These are phyloP conservation scores for Tulasnella calospora DNA, from an alignment of 768 basidiomycete genomes.

Conservation along the genomic window DNA sequence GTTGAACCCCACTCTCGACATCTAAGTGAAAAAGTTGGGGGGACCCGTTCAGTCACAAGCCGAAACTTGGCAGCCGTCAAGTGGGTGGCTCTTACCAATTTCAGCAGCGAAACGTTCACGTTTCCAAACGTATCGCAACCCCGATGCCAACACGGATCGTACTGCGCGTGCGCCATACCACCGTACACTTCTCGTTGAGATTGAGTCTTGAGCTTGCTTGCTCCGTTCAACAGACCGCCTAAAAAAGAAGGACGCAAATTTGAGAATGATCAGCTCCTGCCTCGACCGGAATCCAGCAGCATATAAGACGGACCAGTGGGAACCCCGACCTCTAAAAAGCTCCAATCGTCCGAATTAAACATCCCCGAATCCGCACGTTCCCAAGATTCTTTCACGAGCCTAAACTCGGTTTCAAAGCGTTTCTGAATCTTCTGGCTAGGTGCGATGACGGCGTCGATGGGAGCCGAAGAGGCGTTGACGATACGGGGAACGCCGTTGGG, in stretches of 20 bases:
- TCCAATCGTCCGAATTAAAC: slow-evolving; percentile 15
- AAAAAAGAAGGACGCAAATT: too few relatives aligned
- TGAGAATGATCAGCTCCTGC: too few relatives aligned
- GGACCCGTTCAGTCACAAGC: neutral
- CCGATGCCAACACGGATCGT: slow-evolving; percentile 1
- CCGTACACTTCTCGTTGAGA: neutral
- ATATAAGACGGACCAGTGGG: neutral
- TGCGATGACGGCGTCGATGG: neutral
- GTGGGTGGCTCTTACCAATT: neutral
- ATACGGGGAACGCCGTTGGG: neutral
- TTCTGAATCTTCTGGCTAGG: slow-evolving; percentile 1
- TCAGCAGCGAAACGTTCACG: slow-evolving; percentile 11
- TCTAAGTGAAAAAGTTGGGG: neutral
- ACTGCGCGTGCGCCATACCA: neutral
- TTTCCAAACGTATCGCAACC: neutral
- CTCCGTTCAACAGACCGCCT: neutral
- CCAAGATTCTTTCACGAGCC: neutral
- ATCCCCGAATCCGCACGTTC: neutral
- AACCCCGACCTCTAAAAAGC: slow-evolving; percentile 1
- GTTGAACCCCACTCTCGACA: slow-evolving; percentile 11
- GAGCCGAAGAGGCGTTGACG: slow-evolving; percentile 13
- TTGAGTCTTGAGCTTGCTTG: neutral
- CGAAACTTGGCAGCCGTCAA: neutral
- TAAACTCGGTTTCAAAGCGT: neutral
- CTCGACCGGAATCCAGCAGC: too few relatives aligned